Evolutionary conservation across 257 asterid genomes (phyloP).

Genomic region (Pogostemon cablin): DNA sequence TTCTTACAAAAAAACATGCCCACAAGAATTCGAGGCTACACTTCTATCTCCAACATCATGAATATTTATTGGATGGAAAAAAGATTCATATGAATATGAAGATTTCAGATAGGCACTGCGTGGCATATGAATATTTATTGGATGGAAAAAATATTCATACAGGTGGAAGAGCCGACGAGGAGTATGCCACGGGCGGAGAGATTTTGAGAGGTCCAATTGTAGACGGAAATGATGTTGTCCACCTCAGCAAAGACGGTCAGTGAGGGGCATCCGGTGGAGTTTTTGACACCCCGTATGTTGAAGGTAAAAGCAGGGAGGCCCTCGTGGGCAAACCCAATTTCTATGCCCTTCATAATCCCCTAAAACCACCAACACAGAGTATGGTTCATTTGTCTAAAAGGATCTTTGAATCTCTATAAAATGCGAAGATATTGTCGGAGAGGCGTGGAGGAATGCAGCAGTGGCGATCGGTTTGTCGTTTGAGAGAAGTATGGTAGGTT

Average conservation of each 20-base stretch:
- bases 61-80: too few relatives aligned
- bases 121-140: too few relatives aligned
- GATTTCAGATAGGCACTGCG: too few relatives aligned
- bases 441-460: too few relatives aligned
- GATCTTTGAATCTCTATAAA: too few relatives aligned
- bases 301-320: slow-evolving; percentile 71
- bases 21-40: slow-evolving; percentile 79
- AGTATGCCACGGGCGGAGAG: slow-evolving; percentile 59
- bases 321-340: slow-evolving; percentile 56
- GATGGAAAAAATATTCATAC: slow-evolving; percentile 28
- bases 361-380: slow-evolving; percentile 78
- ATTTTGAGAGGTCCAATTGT: slow-evolving; percentile 62
- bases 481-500: too few relatives aligned
- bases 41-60: slow-evolving; percentile 5
- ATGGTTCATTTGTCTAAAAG: slow-evolving; percentile 40
- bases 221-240: slow-evolving; percentile 68
- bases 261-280: slow-evolving; percentile 81
- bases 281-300: slow-evolving; percentile 80
- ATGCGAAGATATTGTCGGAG: too few relatives aligned
- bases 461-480: too few relatives aligned
- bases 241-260: slow-evolving; percentile 75
- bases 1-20: slow-evolving; percentile 95
- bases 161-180: slow-evolving; percentile 88
- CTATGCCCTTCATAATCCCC: slow-evolving; percentile 79
- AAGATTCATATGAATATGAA: slow-evolving; percentile 2